Evolutionary conservation across 164 flowering plant species (phyloP), one percentile per base, ranked within the genome.

Genomic region (Tetracentron sinense): DNA sequence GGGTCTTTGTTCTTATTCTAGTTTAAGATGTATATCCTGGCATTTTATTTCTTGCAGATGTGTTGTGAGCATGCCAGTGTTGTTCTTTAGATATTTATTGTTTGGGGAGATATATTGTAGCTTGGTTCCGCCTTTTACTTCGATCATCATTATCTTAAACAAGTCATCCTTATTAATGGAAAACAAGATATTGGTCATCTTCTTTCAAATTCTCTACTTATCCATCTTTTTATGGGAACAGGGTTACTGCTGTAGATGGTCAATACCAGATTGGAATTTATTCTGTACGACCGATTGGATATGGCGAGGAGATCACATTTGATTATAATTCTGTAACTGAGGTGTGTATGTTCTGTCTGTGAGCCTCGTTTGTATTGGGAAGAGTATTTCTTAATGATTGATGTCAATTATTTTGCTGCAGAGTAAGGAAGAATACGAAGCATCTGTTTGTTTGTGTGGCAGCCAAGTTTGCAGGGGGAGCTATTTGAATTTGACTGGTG

Each of bases 351-450:
- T 57, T 66, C 47, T 61, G 17, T 42, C 53, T n/a, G 2, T 25
- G 30, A 0, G 27, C 23, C 58, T 22, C 21, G 22, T 55, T 42
- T 52, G 25, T 30, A n/a, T 21, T 58, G 5, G 17, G 25, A 19
- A 17, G 47, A 44, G 23, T 44, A 47, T 63, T 51, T 42, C 46
- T 35, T 46, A 35, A 12, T 58, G 44, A 58, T 50, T 63, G 10
- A 42, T 42, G 16, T 12, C 61, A 33, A 22, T 57, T 42, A n/a
- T 51, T 72, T 54, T 53, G 57, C n/a, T 68, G 48, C 85, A 95
- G 99, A 95, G 99, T 58, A 95, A 92, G 78, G 99, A 95, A 72
- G 99, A 95, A 69, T 88, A 89, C 60, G 97, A 95, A 77, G 97
- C 93, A 51, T 95, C 99, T 44, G 97, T 95, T 55, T 95, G 99